Base-by-base conservation (phyloP, 108 stramenopile genomes). In the Aureococcus anophagefferens region DNA sequence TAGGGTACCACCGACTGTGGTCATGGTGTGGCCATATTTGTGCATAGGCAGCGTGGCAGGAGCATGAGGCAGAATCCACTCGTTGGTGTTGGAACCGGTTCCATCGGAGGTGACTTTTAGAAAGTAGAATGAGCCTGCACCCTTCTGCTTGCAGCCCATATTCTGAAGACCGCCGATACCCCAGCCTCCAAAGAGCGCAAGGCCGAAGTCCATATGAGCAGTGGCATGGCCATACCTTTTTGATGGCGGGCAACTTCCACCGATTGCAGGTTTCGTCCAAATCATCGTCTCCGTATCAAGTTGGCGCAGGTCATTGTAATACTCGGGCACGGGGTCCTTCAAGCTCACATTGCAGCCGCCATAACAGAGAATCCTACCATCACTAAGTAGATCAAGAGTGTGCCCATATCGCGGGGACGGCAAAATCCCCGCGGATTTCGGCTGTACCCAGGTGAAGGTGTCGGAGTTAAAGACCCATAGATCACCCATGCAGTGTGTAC, bases 401-500 rank as follows among this genome's bases (percentile, higher is more conserved):
- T 86, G 86, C 18, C 84, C 83, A 59, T 83, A 81, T 30, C 84
- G 74, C 18, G 46, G 40, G 37, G 71, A 46, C 9, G 86, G 86
- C 0, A 65, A 66, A 18, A 77, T 35, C 34, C 87, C 87, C 4
- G 77, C 77, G 13, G 76, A 73, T 30, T 71, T 44, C 0, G 87
- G 87, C 68, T 77, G n/a, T 16, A 80, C 65, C 79, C 79, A 83
- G 5, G 76, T 73, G 29, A 83, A 85, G 29, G 78, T 81, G 29
- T 82, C 83, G 9, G 85, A 84, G 64, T 87, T 80, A 64, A 86
- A 88, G 35, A 88, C 84, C 87, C 87, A 88, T 33, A 88, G 44
- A 65, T 88, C 87, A 35, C 64, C 79, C 63, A 72, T 76, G 65
- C 78, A 84, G 18, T 51, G 70, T 18, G 30, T 62, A 7, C n/a